These are phyloP conservation scores for Kodamaea nitidulidarum DNA, from an alignment of 805 yeast species.

Conservation along the genomic window DNA sequence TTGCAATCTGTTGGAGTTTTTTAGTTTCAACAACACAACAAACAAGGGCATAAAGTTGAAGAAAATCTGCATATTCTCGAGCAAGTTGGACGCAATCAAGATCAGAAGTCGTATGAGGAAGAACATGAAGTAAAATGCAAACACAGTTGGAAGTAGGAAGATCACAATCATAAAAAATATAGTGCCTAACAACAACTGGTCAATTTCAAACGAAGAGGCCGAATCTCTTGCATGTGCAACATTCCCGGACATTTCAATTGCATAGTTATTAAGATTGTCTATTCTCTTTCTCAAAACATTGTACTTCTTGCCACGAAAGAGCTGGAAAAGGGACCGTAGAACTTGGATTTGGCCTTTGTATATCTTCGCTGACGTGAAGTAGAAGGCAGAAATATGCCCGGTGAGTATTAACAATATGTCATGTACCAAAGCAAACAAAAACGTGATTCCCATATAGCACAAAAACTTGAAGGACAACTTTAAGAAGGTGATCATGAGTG, in stretches of 20 bases:
- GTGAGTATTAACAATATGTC: slow-evolving; percentile 64
- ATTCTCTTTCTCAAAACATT: slow-evolving; percentile 81
- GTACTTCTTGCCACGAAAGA: slow-evolving; percentile 86
- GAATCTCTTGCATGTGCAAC: slow-evolving; percentile 8
- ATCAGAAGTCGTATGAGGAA: slow-evolving; percentile 54
- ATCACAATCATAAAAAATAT: slow-evolving; percentile 74
- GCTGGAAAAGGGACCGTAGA: slow-evolving; percentile 68
- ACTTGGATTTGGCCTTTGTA: slow-evolving; percentile 71
- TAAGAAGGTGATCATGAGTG: neutral
- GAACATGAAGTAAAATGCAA: slow-evolving; percentile 78
- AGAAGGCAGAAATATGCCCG: slow-evolving; percentile 72
- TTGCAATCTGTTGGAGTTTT: slow-evolving; percentile 66
- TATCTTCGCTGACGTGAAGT: slow-evolving; percentile 71
- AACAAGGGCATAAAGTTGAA: slow-evolving; percentile 86
- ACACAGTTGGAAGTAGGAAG: slow-evolving; percentile 80
- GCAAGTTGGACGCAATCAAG: slow-evolving; percentile 43
- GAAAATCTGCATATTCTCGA: slow-evolving; percentile 59
- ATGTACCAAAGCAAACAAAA: slow-evolving; percentile 59
- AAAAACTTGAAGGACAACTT: slow-evolving; percentile 14
- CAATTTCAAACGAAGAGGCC: slow-evolving; percentile 57
- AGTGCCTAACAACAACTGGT: slow-evolving; percentile 85
- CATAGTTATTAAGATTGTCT: slow-evolving; percentile 60
- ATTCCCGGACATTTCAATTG: slow-evolving; percentile 10
- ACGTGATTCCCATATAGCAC: slow-evolving; percentile 59
- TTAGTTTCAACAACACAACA: slow-evolving; percentile 70